phyloP scores from a whole-genome alignment of 2,329 filamentous ascomycete species.

The Exophiala sp. region DNA sequence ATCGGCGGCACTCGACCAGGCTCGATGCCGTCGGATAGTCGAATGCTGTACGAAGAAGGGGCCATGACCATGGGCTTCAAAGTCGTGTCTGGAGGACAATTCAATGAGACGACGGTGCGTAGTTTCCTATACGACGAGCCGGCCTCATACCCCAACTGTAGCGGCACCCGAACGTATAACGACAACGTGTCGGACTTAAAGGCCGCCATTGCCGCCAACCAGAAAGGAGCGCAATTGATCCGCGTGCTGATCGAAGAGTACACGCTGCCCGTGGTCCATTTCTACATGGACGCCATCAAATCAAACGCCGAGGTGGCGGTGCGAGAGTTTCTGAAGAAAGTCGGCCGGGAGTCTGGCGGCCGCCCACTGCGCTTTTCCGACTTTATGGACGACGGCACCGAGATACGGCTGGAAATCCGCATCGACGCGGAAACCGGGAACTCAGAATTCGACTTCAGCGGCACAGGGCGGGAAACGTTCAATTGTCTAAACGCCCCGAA shows the following conservation, averaged over 20 bases:
- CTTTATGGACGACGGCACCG: constrained; percentile 40
- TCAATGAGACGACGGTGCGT: constrained; percentile 34
- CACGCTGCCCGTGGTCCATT: constrained; percentile 33
- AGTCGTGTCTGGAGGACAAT: constrained; percentile 33
- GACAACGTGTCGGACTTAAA: constrained; percentile 45
- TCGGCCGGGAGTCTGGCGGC: constrained; percentile 20
- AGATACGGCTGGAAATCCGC: constrained; percentile 33
- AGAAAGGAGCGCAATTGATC: constrained; percentile 38
- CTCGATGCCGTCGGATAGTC: constrained; percentile 42
- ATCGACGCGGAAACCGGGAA: constrained; percentile 33
- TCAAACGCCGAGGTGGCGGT: constrained; percentile 34
- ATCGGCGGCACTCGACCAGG: constrained; percentile 39
- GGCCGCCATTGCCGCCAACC: constrained; percentile 42
- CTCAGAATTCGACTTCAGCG: constrained; percentile 39
- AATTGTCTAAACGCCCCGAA: constrained; percentile 37
- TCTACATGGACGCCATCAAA: constrained; percentile 40
- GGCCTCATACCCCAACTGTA: constrained; percentile 13
- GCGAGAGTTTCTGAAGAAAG: constrained; percentile 31
- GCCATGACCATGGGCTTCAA: constrained; percentile 41
- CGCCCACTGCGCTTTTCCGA: constrained; percentile 32
- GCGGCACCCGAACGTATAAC: constrained; percentile 28
- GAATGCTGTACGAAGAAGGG: constrained; percentile 45
- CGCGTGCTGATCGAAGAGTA: constrained; percentile 35
- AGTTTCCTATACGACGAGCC: constrained; percentile 31
- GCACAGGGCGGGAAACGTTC: constrained; percentile 35